Evolutionary conservation across 306 rosid genomes (phyloP), one percentile per base, ranked within the genome.

Genomic region (Dryas alaskensis): DNA sequence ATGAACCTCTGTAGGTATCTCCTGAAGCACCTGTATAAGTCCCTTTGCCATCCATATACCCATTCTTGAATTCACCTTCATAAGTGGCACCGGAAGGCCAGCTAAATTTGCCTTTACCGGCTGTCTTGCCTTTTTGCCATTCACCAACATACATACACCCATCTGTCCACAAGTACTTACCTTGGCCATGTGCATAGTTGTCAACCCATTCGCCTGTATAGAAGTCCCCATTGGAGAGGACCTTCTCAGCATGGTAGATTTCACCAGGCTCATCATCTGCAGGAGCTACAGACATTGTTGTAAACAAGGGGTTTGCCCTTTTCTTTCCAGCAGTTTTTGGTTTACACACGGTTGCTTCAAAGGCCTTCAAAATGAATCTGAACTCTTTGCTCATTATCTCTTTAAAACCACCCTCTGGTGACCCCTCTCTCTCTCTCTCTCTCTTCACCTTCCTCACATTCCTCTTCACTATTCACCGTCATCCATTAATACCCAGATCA

Each of bases 41-140:
- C 1, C 97, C 99, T 66, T 77, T 86, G 2, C 99, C 99, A 81
- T 94, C 88, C 92, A 94, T 87, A 43, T 71, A 86, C 16, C 86
- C 88, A 73, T 54, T 54, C 17, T 92, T 88, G 88, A 94, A 91
- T 8, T 89, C 88, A 13, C 99, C 99, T 49, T 92, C 97, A 78
- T 88, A 94, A 54, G 90, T 89, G 4, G 99, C 95, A 9, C 99
- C 97, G 39, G 86, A 88, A 11, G 99, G 99, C 99, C 97, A 94
- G 69, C 95, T 94, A 69, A 92, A 94, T 81, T 71, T 86, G 0
- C 99, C 99, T 51, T 76, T 89, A 0, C 99, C 99, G 60, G 74
- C 59, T 42, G 81, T 84, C 75, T 58, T 83, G 6, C 99, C 99
- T 45, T 54, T 84, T 13, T 54, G 39, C 99, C 99, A 94, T 76